Base-by-base conservation (phyloP, 176 grass and related monocot genomes). In the Oryza meyeriana region DNA sequence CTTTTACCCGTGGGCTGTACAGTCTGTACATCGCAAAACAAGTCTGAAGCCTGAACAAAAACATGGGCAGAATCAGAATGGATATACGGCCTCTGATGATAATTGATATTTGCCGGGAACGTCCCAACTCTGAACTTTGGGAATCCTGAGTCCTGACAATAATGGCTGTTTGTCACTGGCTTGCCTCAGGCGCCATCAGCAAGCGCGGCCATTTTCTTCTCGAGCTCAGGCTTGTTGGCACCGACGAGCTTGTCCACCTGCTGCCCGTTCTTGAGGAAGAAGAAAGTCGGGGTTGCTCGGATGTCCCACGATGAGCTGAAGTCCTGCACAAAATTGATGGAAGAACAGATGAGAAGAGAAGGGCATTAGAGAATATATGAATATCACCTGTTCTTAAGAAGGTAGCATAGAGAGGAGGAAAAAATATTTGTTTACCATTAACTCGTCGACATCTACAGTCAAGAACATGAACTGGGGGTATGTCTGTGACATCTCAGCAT, bases 301-400 rank as follows among this genome's bases (percentile, higher is more conserved):
- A 98, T 92, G 81, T 98, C 96, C 93, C 88, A 95, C 78, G 91
- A 89, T 10, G 96, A 89, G 35, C 96, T 98, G 38, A 95, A 95
- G 74, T 98, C 96, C 96, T 98, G 84, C 13, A 82, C 52, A 84
- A 45, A 38, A 69, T 42, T 48, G 58, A 0, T 11, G 4, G 76
- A 12, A 9, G 36, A 78, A 78, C 55, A 66, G 6, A 80, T 25
- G 55, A 25, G 55, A 59, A 18, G 64, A 12, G 33, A 79, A 57
- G 59, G 33, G 55, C 74, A 83, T 27, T 22, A 7, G 57, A 66
- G 16, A 8, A 77, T 34, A 68, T 6, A 41, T 58, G 16, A 8
- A 77, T 34, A 68, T 6, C 34, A 6, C 16, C 24, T 63, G 6
- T 66, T 65, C 44, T 65, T 32, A 26, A 0, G 29, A 71, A 20